Base-by-base conservation (phyloP, 352 stramenopile species). In the Aphanomyces astaci region DNA sequence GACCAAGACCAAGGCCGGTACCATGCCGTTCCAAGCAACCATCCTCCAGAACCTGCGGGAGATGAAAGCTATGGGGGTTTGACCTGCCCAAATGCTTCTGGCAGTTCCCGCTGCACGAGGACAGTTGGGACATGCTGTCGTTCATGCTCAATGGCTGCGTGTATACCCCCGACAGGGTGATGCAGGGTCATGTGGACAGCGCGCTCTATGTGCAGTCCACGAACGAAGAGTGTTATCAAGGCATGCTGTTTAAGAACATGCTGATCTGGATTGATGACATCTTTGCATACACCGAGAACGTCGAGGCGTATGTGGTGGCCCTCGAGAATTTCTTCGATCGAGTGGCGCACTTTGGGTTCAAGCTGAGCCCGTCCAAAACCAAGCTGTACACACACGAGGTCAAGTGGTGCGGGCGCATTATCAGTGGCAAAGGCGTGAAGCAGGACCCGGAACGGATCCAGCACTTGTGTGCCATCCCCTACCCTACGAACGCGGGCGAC, bases 261-360 rank as follows among this genome's bases (percentile, higher is more conserved):
- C 31, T 75, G 11, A 60, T 75, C 13, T 74, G 66, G 65, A 69
- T 78, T n/a, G n/a, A n/a, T n/a, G n/a, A n/a, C n/a, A n/a, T n/a
- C n/a, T n/a, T n/a, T n/a, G n/a, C n/a, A n/a, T 74, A 2, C 75
- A 59, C 33, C 63, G 22, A 13, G 5, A 57, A 2, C 39, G 32
- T 3, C 3, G 15, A 66, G 11, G 64, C 3, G 57, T 72, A 66
- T 39, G 33, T 76, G 31, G 3, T 71, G 4, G 24, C 15, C 3
- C 49, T 75, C 4, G 11, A 40, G 1, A 43, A 49, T 24, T 75
- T 75, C 28, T 65, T 76, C 15, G 33, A 7, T n/a, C 45, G 28
- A 2, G 15, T 72, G 0, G 31, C 32, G 1, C 15, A 68, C 7
- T 25, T 31, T 13, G 36, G 45, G 0, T 31, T 77, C 1, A 72